Percentiles rank a stretch among this genome's conserved stretches.
Conservation (phyloP, 1,139 yeast species). For the Candida sanyaensis region DNA sequence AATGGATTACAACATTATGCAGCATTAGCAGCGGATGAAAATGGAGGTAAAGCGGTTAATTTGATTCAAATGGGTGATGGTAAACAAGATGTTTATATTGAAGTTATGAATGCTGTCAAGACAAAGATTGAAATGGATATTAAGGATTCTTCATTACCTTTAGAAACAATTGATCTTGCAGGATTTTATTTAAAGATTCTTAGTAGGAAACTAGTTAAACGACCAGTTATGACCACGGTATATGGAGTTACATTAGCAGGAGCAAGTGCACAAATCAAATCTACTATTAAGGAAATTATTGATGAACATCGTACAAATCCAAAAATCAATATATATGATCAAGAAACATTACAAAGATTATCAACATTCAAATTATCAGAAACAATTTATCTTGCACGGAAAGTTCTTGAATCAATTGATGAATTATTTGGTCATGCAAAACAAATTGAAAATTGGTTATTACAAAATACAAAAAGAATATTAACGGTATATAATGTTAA, state of each 20-base stretch:
- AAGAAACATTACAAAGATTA: constrained; percentile 3
- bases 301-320: constrained; percentile 18
- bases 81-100: constrained; percentile 38
- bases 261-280: constrained; percentile 34
- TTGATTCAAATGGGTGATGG: constrained; percentile 21
- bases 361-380: constrained; percentile 7
- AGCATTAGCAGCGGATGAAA: constrained; percentile 38
- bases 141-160: not conserved
- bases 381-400: constrained; percentile 26
- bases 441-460: constrained; percentile 40
- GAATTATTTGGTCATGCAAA: constrained; percentile 38
- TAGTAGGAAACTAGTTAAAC: constrained; percentile 39
- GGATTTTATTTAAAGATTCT: constrained; percentile 21
- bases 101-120: constrained; percentile 31
- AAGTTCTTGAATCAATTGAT: constrained; percentile 33
- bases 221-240: constrained; percentile 51
- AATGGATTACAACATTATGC: constrained; percentile 53
- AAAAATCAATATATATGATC: constrained; percentile 3
- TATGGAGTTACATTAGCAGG: constrained; percentile 48
- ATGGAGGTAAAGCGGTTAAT: constrained; percentile 44
- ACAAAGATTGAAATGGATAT: constrained; percentile 18
- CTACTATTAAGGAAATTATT: constrained; percentile 24
- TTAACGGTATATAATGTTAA: constrained; percentile 28
- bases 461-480: constrained; percentile 29
- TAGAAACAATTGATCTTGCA: constrained; percentile 13